Percentiles rank a stretch among this genome's conserved stretches.
Evolutionary conservation across 2,329 filamentous ascomycete genomes (phyloP).

Genomic region (Colletotrichum sidae): DNA sequence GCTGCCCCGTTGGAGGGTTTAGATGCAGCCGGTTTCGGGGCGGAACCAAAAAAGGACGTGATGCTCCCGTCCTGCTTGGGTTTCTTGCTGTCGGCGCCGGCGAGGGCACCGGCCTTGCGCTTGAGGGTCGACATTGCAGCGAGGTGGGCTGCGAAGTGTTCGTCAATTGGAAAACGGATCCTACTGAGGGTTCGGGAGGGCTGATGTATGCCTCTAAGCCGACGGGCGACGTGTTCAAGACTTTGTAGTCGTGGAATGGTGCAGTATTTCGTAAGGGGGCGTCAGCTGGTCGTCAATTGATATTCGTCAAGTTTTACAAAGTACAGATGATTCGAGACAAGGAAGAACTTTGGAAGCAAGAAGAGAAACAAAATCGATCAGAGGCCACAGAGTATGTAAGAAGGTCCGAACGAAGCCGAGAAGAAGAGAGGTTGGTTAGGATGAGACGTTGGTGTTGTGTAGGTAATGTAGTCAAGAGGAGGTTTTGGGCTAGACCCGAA

Average conservation of each 20-base stretch:
- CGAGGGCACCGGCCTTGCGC: constrained; percentile 68
- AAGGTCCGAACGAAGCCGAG: background rate
- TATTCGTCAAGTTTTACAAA: background rate
- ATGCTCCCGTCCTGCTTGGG: constrained; percentile 81
- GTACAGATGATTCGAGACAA: background rate
- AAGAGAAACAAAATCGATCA: background rate
- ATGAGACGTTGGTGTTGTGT: too few species aligned
- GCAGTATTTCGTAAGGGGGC: background rate
- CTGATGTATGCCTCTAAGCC: too few species aligned
- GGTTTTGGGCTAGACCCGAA: background rate
- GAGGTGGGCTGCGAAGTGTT: constrained; percentile 7
- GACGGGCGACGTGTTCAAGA: too few species aligned
- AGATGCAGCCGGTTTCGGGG: constrained; percentile 65
- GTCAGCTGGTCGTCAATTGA: constrained; percentile 11
- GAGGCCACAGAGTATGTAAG: background rate
- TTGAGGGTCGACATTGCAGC: constrained; percentile 68
- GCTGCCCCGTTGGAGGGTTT: constrained; percentile 39
- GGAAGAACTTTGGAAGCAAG: background rate
- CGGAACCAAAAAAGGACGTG: constrained; percentile 85
- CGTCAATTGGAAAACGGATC: too few species aligned
- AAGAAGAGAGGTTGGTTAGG: constrained; percentile 9
- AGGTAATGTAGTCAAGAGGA: too few species aligned
- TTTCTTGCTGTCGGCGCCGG: constrained; percentile 72
- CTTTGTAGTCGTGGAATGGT: constrained; percentile 14
- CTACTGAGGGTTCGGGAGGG: too few species aligned